These are phyloP conservation scores for Cerioporus squamosus DNA, from an alignment of 1,284 basidiomycete genomes.

Conservation along the genomic window DNA sequence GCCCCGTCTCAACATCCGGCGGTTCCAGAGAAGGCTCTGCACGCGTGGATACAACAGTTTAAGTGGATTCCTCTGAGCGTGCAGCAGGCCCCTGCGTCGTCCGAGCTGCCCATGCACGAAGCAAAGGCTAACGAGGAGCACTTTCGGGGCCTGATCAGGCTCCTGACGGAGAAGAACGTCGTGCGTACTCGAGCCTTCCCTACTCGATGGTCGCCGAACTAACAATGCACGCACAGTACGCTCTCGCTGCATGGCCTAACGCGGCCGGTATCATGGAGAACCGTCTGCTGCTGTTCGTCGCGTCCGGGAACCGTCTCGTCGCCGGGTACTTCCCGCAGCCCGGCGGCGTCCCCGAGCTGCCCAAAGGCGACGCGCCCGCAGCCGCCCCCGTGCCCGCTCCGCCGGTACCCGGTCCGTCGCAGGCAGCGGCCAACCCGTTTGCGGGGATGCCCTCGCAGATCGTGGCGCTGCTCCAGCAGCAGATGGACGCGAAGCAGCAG, in stretches of 20 bases:
- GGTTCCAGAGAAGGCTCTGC: conserved; percentile 45
- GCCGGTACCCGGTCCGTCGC: background rate
- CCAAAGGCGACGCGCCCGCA: conserved; percentile 28
- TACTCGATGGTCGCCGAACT: background rate
- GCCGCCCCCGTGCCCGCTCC: background rate
- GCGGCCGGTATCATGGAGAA: conserved; percentile 47
- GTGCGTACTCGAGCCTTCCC: conserved; percentile 36
- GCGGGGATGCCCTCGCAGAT: conserved; percentile 1
- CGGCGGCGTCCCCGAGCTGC: conserved; percentile 62
- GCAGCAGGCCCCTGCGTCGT: conserved; percentile 12
- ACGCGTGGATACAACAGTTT: conserved; percentile 51
- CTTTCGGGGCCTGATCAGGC: conserved; percentile 43
- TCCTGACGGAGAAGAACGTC: conserved; percentile 46
- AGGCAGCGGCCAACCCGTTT: background rate
- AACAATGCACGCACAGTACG: conserved; percentile 50
- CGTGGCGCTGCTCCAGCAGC: background rate
- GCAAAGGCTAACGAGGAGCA: conserved; percentile 41
- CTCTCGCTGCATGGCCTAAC: conserved; percentile 56
- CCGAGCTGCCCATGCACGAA: conserved; percentile 12
- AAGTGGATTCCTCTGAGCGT: conserved; percentile 29
- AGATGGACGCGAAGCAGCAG: conserved; percentile 2
- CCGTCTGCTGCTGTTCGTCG: conserved; percentile 58
- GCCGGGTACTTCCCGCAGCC: conserved; percentile 59
- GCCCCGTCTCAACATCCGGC: conserved; percentile 46
- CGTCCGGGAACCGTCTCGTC: conserved; percentile 36